Evolutionary conservation across 192 early-diverging fungal species (phyloP), one percentile per base, ranked within the genome.

Genomic region (Cladochytrium replicatum): DNA sequence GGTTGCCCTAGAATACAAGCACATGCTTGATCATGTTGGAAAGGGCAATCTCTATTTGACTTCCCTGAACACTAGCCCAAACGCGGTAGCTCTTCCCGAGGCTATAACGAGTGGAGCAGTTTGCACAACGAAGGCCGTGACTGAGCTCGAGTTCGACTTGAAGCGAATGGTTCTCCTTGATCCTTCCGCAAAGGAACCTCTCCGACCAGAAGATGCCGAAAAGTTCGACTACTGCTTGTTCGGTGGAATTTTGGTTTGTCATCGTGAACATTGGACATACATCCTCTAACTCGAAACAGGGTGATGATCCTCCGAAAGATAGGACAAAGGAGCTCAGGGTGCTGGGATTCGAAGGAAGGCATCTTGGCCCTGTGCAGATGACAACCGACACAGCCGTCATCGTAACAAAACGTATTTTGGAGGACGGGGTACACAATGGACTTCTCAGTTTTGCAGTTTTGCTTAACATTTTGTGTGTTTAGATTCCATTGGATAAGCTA

Each of bases 311-410:
- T 28, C 65, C 71, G 24, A 45, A 54, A 42, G 71, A 74, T 55
- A 48, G 64, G 8, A 74, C 71, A 4, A 46, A 70, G 57, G 64
- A 44, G 68, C 59, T 89, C 38, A 67, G 87, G 51, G 63, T 70
- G 45, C 64, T 80, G 3, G 85, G 84, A 26, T 87, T 87, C 57
- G 67, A 68, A 15, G 72, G 70, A 11, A 69, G 87, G 38, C 82
- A 83, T 38, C 65, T 89, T 51, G 87, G 85, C 15, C 59, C 74
- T 1, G 63, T 82, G 9, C 87, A 89, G 55, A 89, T 89, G 87
- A 87, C 87, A 25, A 89, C 87, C 1, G 87, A 89, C 40, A 89
- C 87, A 6, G 85, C 85, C 2, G 69, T 87, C 39, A 62, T 82
- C 37, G 85, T 87, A 13, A 71, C 87, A 9, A 68, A 80, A 41